Percentiles rank a stretch among this genome's conserved stretches.
These are phyloP conservation scores for Colletotrichum scovillei DNA, from an alignment of 2,329 filamentous ascomycete genomes.

Conservation along the genomic window DNA sequence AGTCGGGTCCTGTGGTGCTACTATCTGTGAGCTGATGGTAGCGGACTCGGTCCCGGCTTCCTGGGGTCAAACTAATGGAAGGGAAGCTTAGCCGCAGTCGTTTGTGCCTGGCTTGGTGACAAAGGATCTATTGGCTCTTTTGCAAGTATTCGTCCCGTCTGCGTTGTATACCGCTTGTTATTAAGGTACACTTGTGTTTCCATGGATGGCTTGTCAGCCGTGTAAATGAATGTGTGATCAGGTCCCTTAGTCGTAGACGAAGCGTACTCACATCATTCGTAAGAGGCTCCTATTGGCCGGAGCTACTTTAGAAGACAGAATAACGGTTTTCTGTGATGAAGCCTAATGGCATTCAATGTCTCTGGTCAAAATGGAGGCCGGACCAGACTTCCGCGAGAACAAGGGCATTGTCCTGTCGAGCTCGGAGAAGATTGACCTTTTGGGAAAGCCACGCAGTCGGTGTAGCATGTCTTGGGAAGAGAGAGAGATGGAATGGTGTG, in stretches of 20 bases:
- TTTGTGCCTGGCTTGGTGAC: background rate
- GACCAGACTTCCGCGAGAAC: slow-evolving; percentile 7
- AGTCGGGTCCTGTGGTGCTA: background rate
- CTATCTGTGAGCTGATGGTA: background rate
- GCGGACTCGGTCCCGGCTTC: background rate
- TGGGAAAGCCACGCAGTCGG: slow-evolving; percentile 24
- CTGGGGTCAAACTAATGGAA: background rate
- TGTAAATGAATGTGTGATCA: background rate
- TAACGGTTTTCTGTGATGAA: background rate
- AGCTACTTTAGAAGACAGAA: background rate
- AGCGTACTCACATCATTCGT: no score
- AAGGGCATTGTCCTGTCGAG: slow-evolving; percentile 22
- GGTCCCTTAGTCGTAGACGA: background rate
- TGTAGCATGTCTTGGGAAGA: slow-evolving; percentile 19
- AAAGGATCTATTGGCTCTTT: background rate
- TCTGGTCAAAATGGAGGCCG: background rate
- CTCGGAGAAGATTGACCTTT: slow-evolving; percentile 18
- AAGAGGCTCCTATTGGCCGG: no score
- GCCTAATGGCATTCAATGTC: background rate
- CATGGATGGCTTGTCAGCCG: background rate
- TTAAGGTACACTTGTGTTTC: background rate
- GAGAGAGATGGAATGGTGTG: background rate
- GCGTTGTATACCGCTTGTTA: background rate
- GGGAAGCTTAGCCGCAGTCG: background rate
- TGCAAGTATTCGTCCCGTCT: background rate